A percentile compares a stretch with the other conserved stretches of the same genome.
Conservation (phyloP, 2,329 filamentous ascomycete species). For the Fonsecaea pedrosoi region DNA sequence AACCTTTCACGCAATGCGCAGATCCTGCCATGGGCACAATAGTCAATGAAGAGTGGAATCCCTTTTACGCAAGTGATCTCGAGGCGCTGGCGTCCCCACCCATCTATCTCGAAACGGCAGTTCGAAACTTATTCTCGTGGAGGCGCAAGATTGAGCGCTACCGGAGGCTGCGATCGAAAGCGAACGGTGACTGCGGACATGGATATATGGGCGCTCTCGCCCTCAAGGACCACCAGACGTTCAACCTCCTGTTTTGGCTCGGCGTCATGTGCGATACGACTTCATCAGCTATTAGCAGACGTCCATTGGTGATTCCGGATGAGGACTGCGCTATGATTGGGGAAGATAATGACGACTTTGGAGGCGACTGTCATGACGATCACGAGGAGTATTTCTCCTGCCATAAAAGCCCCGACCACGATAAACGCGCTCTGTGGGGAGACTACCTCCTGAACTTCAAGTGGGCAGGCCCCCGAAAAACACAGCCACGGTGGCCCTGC, state of each 20-base stretch:
- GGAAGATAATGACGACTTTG: constrained; percentile 7
- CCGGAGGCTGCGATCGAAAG: constrained; percentile 20
- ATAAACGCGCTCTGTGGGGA: constrained; percentile 48
- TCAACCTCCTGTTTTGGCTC: constrained; percentile 65
- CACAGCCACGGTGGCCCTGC: constrained; percentile 58
- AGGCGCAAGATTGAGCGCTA: constrained; percentile 30
- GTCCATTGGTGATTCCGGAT: constrained; percentile 54
- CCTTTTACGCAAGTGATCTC: constrained; percentile 27
- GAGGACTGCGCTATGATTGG: constrained; percentile 53
- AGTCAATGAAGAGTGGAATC: constrained; percentile 28
- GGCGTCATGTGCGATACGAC: constrained; percentile 66
- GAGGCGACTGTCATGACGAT: constrained; percentile 2
- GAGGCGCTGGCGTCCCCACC: constrained; percentile 28
- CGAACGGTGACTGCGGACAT: neutral
- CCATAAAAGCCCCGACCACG: constrained; percentile 23
- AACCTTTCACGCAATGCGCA: neutral
- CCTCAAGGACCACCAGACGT: constrained; percentile 53
- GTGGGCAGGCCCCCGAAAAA: constrained; percentile 39
- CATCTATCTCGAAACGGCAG: constrained; percentile 33
- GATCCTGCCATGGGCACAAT: constrained; percentile 9
- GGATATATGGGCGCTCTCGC: constrained; percentile 15
- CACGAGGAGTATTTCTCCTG: constrained; percentile 1
- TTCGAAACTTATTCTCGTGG: constrained; percentile 34
- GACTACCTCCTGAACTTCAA: constrained; percentile 37
- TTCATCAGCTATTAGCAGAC: constrained; percentile 61